Percentiles rank a stretch among this genome's conserved stretches.
phyloP scores from a whole-genome alignment of 1,284 basidiomycete species.

The Melampsora occidentalis region DNA sequence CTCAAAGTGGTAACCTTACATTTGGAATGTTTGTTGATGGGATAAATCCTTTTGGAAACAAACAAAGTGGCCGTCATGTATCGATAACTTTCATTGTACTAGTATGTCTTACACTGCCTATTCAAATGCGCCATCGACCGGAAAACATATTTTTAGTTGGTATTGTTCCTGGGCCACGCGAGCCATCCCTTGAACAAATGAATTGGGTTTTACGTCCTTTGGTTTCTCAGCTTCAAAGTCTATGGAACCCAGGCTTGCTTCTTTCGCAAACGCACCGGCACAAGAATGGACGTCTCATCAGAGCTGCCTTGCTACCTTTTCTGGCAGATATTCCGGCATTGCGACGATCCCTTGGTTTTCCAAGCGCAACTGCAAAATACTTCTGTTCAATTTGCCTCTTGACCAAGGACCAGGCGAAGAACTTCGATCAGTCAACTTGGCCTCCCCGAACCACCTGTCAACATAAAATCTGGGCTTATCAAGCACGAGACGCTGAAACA shows the following conservation, averaged over 20 bases:
- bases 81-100: neutral
- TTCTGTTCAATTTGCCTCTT: neutral
- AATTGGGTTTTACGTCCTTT: neutral
- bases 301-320: neutral
- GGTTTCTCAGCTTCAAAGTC: neutral
- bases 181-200: conserved; percentile 51
- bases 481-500: neutral
- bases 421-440: neutral
- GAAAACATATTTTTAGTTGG: conserved; percentile 48
- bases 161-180: conserved; percentile 55
- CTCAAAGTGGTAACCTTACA: neutral
- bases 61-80: neutral
- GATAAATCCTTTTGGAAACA: conserved; percentile 1
- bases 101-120: conserved; percentile 34
- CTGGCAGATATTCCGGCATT: neutral
- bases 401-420: neutral
- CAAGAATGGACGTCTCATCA: neutral
- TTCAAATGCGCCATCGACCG: conserved; percentile 38
- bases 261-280: neutral
- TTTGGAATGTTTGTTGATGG: conserved; percentile 7
- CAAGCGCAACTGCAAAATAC: neutral
- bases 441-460: neutral
- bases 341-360: neutral
- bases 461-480: neutral
- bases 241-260: neutral